phyloP scores from a whole-genome alignment of 225 moss, liverwort and hornwort genomes.

The Pseudoscleropodium purum region DNA sequence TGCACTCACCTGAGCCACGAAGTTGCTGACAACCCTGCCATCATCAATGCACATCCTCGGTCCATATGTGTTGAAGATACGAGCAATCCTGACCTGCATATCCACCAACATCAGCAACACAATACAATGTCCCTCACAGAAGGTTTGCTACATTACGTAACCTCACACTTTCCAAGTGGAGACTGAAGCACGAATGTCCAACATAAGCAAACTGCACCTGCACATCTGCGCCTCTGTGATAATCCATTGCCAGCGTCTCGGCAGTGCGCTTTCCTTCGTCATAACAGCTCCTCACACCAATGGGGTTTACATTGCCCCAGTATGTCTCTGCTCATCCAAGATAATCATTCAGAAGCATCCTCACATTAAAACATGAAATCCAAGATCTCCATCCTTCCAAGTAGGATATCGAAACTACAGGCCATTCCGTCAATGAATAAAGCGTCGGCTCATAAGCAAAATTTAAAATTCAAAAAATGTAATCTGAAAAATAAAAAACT shows the following conservation, averaged over 20 bases:
- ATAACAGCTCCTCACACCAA: conserved; percentile 47
- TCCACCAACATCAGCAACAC: neutral
- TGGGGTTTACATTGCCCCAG: conserved; percentile 52
- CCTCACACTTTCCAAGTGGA: neutral
- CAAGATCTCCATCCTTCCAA: neutral
- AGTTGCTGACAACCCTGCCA: conserved; percentile 62
- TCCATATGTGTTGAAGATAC: conserved; percentile 60
- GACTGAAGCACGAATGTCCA: neutral
- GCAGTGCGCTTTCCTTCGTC: conserved; percentile 54
- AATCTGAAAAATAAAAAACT: neutral
- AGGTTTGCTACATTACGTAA: neutral
- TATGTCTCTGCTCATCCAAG: conserved; percentile 33
- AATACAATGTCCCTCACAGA: neutral
- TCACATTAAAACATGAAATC: neutral
- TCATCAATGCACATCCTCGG: conserved; percentile 63
- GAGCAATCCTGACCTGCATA: conserved; percentile 53
- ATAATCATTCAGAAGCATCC: neutral
- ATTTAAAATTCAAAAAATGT: too few relatives aligned
- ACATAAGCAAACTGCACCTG: conserved; percentile 6
- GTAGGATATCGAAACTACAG: neutral
- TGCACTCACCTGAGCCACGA: conserved; percentile 45
- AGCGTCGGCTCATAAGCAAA: neutral
- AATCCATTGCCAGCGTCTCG: conserved; percentile 48
- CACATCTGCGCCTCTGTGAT: conserved; percentile 41
- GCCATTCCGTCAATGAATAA: neutral